Evolutionary conservation across 1,284 basidiomycete genomes (phyloP), one percentile per base, ranked within the genome.

Genomic region (Moesziomyces globuligerus): DNA sequence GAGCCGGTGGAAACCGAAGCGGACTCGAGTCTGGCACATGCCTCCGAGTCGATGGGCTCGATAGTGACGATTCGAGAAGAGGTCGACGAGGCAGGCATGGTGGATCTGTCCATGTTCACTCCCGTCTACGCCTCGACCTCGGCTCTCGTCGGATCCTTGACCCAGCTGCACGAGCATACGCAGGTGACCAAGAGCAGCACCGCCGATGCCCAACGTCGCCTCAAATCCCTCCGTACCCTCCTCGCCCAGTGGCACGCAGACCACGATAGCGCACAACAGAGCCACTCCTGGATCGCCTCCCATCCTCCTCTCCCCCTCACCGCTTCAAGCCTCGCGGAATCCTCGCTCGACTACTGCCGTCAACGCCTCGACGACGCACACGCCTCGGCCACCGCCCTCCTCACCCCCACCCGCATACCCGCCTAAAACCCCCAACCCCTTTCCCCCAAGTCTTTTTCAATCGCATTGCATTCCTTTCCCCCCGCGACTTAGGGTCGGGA

Each of bases 161-260:
- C 28, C 0, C 29, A n/a, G 0, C 24, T 76, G 29, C 65, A 76
- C 46, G 74, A 76, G 32, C 68, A 72, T 25, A 52, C 65, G 2
- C 74, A 76, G 48, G 66, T 76, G 3, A 58, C 61, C 4, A 60
- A 65, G 38, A 34, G 40, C 17, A 48, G 36, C 41, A 53, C 56
- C 8, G 47, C 48, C 15, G 74, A 76, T 39, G 72, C 70, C 1
- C 43, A 47, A 4, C 48, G 72, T 17, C 55, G 64, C 32, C 50
- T 75, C 8, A 59, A 68, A 28, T 44, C 53, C 0, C 38, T 73
- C 34, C 56, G 54, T 24, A 46, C 45, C 0, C 48, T 76, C 3
- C 44, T 76, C 8, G 36, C 18, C 1, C 53, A 66, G 42, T 75
- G 72, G 69, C 39, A 38, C 8, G 4, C 20, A 2, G 74, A 76